These are phyloP conservation scores for Sordariomycetes sp. DNA, from an alignment of 2,329 filamentous ascomycete genomes.

Conservation along the genomic window DNA sequence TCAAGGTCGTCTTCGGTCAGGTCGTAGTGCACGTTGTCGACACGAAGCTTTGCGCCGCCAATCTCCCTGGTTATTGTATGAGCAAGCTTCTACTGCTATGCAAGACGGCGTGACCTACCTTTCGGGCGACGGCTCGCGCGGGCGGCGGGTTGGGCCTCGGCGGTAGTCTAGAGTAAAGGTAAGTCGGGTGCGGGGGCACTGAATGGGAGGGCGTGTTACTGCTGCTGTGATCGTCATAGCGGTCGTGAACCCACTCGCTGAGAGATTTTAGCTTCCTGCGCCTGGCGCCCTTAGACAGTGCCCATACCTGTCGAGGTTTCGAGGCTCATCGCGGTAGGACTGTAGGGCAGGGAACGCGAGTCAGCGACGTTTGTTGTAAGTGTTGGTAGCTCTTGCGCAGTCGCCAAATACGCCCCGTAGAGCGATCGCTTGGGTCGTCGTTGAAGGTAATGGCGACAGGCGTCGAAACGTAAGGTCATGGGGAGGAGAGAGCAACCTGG, in stretches of 20 bases:
- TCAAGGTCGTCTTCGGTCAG: conserved; percentile 76
- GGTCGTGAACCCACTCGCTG: conserved; percentile 92
- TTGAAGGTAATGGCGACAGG: neutral
- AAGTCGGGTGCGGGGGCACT: conserved; percentile 5
- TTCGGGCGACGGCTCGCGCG: conserved; percentile 31
- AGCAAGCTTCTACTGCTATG: too few species aligned
- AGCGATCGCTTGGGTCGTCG: too few species aligned
- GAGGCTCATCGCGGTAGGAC: conserved; percentile 52
- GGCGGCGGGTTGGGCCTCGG: conserved; percentile 29
- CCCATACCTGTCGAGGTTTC: conserved; percentile 59
- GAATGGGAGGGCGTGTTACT: conserved; percentile 7
- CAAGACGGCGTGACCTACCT: conserved; percentile 14
- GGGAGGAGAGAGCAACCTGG: conserved; percentile 25
- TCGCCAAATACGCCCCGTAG: too few species aligned
- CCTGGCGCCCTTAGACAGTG: neutral
- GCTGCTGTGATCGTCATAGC: conserved; percentile 65
- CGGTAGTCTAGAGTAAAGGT: conserved; percentile 24
- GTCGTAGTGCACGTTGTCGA: conserved; percentile 91
- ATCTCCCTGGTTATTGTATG: conserved; percentile 37
- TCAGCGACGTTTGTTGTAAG: conserved; percentile 26
- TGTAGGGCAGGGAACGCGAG: conserved; percentile 32
- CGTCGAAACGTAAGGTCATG: conserved; percentile 8
- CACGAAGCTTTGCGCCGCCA: conserved; percentile 61
- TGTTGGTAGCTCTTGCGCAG: conserved; percentile 7
- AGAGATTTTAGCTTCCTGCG: conserved; percentile 12